These are phyloP conservation scores for Backusella circina DNA, from an alignment of 192 early-diverging fungal species.

Conservation along the genomic window DNA sequence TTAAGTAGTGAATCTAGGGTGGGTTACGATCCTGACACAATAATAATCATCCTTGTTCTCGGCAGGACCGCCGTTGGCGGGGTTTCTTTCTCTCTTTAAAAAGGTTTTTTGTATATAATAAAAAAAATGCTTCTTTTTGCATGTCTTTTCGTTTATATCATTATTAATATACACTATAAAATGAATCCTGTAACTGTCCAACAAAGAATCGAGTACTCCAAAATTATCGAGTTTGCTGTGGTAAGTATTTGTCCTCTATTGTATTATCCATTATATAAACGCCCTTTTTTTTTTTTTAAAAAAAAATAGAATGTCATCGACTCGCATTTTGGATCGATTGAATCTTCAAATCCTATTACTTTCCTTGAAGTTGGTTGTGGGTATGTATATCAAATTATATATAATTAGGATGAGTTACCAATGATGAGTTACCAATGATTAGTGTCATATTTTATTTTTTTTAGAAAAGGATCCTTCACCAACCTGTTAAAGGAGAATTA, in stretches of 20 bases:
- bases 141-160: background rate
- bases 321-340: background rate
- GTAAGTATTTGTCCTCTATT: background rate
- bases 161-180: background rate
- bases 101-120: background rate
- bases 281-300: too few relatives aligned
- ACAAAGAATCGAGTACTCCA: background rate
- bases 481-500: background rate
- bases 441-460: background rate
- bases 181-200: background rate
- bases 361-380: conserved; percentile 7
- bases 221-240: background rate
- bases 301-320: background rate
- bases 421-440: background rate
- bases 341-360: background rate
- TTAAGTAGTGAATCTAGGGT: too few relatives aligned
- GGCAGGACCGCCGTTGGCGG: background rate
- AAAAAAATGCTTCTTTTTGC: background rate
- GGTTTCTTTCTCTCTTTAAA: background rate
- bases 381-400: background rate
- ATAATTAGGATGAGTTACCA: background rate
- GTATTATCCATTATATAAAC: background rate
- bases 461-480: background rate
- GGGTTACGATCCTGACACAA: too few relatives aligned
- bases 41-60: background rate